Conservation (phyloP, 164 flowering plant genomes). For the Nymphaea thermarum region DNA sequence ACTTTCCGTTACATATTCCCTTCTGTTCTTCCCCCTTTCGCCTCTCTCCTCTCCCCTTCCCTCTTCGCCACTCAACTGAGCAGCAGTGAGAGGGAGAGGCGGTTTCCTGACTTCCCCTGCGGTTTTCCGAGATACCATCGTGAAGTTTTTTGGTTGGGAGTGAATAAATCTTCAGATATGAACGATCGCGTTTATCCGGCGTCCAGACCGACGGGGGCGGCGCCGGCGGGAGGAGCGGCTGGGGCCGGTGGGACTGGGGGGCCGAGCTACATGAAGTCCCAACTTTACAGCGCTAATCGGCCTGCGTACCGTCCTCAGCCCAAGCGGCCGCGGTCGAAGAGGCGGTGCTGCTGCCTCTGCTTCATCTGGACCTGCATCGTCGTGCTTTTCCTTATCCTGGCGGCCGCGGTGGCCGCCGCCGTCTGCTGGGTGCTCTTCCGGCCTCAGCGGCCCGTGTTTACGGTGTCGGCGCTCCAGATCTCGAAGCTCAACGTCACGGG, state of each 20-base stretch:
- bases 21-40: not conserved
- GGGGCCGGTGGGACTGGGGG: conserved; percentile 16
- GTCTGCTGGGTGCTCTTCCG: conserved; percentile 58
- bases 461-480: conserved; percentile 44
- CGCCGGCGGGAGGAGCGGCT: conserved; percentile 6
- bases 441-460: conserved; percentile 67
- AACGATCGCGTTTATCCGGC: conserved; percentile 43
- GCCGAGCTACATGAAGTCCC: conserved; percentile 47
- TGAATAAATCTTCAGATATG: conserved; percentile 11
- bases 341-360: conserved; percentile 47
- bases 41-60: not conserved
- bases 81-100: not conserved
- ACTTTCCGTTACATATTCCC: not conserved
- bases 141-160: not conserved
- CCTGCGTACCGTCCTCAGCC: conserved; percentile 64
- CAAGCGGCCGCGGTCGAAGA: conserved; percentile 26
- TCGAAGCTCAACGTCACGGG: conserved; percentile 51
- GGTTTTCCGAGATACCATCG: not conserved
- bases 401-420: conserved; percentile 42
- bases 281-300: conserved; percentile 51
- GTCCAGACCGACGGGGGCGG: conserved; percentile 9
- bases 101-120: not conserved
- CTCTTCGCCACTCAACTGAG: not conserved
- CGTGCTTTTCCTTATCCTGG: conserved; percentile 30
- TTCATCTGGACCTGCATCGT: conserved; percentile 41